Conservation (phyloP, 179 eudicot genomes). For the Silene vulgaris region DNA sequence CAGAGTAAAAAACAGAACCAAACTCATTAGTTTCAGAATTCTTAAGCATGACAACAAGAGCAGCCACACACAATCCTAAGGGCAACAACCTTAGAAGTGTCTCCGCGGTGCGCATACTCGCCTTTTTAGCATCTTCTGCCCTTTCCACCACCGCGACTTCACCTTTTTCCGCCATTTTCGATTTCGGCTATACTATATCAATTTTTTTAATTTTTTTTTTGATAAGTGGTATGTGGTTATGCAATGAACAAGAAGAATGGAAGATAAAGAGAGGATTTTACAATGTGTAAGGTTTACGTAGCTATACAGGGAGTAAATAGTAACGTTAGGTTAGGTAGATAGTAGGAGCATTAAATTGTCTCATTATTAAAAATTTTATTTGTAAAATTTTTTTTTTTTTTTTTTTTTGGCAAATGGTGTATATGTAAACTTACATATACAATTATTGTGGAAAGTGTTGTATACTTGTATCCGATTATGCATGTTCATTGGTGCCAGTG, state of each 20-base stretch:
- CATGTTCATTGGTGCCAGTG: no score
- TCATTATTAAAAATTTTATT: neutral
- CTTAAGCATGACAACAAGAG: constrained; percentile 77
- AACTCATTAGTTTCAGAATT: constrained; percentile 55
- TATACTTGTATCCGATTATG: neutral
- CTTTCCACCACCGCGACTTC: constrained; percentile 14
- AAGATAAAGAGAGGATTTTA: neutral
- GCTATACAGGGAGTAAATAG: neutral
- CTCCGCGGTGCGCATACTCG: constrained; percentile 60
- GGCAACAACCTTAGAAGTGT: constrained; percentile 69
- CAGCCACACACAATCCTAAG: constrained; percentile 58
- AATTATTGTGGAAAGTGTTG: neutral
- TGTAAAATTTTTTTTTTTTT: no score
- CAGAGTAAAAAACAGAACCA: constrained; percentile 76
- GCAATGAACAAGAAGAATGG: no score
- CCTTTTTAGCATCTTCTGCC: constrained; percentile 23
- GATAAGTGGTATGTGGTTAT: neutral
- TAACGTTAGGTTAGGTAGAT: constrained; percentile 18
- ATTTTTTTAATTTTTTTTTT: neutral
- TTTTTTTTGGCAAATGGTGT: no score
- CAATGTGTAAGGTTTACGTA: neutral
- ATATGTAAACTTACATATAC: neutral
- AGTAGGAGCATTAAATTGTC: constrained; percentile 22
- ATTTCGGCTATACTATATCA: neutral
- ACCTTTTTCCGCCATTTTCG: constrained; percentile 5